Evolutionary conservation across 2,329 filamentous ascomycete species (phyloP), one percentile per base, ranked within the genome.

Genomic region (Coniella vitis): DNA sequence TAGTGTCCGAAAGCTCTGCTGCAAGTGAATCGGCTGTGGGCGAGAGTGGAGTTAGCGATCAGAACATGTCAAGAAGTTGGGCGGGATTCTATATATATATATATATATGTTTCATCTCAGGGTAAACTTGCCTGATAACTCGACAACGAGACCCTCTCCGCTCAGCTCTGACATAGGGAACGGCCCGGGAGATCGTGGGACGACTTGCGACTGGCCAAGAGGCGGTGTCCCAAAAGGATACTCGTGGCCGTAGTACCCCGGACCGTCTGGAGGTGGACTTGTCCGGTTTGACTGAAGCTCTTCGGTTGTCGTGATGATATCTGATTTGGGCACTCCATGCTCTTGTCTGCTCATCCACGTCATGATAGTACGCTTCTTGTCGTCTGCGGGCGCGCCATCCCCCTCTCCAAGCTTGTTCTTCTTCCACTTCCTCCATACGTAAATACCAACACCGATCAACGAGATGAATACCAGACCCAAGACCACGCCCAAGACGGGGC

Each of bases 401-500:
- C 51, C 62, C 38, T 63, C 61, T 36, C 61, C 62, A 31, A 29
- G 25, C 25, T 65, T 61, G 47, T 61, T 63, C 46, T 62, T 63
- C 43, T 74, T 60, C n/a, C 69, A 57, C 56, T 64, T 69, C 48
- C 75, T 71, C 63, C 73, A 78, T 17, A 84, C 65, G 17, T 79
- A 66, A 37, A 78, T 67, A 5, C 68, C 66, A 13, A 83, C 69
- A 20, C 74, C 64, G 4, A 76, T 52, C 16, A 72, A 70, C 1
- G 74, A 75, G 36, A 84, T 55, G 42, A 80, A 65, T 38, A 83
- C 71, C 2, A 81, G 66, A 3, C 79, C 80, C 2, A 83, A 68
- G 4, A 84, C 72, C 4, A 82, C 78, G 14, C 80, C 80, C 0
- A 85, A 64, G 2, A 86, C 75, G 0, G 83, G 80, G 0, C 73